A percentile compares a stretch with the other conserved stretches of the same genome.
These are phyloP conservation scores for Globisporangium lucens DNA, from an alignment of 352 stramenopile genomes.

Conservation along the genomic window DNA sequence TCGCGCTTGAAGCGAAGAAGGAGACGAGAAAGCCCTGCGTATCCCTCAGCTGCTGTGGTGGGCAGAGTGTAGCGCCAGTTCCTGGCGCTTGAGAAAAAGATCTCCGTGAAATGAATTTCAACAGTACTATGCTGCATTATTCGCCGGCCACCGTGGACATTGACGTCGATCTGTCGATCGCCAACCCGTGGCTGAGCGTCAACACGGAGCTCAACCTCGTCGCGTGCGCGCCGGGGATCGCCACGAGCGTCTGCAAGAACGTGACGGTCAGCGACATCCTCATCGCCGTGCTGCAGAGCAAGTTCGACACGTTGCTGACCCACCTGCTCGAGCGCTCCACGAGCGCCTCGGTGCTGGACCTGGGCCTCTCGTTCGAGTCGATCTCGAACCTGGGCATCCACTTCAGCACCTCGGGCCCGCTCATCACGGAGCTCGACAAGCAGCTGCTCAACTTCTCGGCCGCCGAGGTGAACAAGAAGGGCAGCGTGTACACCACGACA, in stretches of 20 bases:
- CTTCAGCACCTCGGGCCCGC: slow-evolving; percentile 8
- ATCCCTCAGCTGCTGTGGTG: no score
- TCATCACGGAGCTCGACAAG: slow-evolving; percentile 14
- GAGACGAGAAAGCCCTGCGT: no score
- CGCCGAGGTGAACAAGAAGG: slow-evolving; percentile 13
- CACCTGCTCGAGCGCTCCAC: slow-evolving; percentile 10
- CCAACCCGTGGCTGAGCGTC: slow-evolving; percentile 4
- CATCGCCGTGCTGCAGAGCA: slow-evolving; percentile 5
- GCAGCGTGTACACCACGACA: slow-evolving; percentile 1
- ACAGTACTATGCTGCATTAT: no score
- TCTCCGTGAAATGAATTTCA: no score
- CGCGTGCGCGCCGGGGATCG: background rate
- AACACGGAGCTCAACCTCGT: slow-evolving; percentile 8
- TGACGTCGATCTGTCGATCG: slow-evolving; percentile 6
- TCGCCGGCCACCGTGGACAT: slow-evolving; percentile 3
- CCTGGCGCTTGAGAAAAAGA: no score
- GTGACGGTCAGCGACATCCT: slow-evolving; percentile 13
- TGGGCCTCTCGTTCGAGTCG: slow-evolving; percentile 15
- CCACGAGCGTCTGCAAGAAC: slow-evolving; percentile 9
- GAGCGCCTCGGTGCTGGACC: background rate
- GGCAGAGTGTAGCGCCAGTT: no score
- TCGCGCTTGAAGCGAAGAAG: no score
- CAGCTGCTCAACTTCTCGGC: slow-evolving; percentile 11
- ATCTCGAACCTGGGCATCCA: slow-evolving; percentile 8
- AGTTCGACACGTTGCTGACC: slow-evolving; percentile 7